Evolutionary conservation across 2,329 filamentous ascomycete genomes (phyloP).

Genomic region (Pseudocercospora vitis): DNA sequence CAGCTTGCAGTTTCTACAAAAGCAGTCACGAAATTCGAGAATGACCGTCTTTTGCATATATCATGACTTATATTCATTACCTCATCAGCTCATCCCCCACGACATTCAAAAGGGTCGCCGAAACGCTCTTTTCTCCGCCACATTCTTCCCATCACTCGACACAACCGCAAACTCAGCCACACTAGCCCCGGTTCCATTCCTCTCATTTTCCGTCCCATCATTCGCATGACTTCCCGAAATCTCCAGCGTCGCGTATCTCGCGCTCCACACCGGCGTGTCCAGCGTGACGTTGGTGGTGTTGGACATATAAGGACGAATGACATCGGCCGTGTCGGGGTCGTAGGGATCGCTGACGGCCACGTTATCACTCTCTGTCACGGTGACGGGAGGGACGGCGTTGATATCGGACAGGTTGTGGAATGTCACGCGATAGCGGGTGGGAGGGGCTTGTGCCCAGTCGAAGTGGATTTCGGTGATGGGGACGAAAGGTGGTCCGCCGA

Average conservation of each 20-base stretch:
- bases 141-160: conserved; percentile 17
- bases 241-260: conserved; percentile 48
- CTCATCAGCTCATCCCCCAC: background rate
- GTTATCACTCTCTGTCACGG: conserved; percentile 27
- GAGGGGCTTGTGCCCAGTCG: conserved; percentile 61
- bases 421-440: conserved; percentile 54
- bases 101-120: background rate
- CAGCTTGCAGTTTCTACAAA: conserved; percentile 51
- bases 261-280: conserved; percentile 43
- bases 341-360: conserved; percentile 47
- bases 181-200: conserved; percentile 47
- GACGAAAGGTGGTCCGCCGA: conserved; percentile 39
- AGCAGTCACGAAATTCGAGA: conserved; percentile 53
- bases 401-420: conserved; percentile 53
- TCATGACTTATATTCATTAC: no score
- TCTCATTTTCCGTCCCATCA: conserved; percentile 29
- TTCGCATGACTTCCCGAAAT: conserved; percentile 50
- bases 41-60: no score
- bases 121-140: conserved; percentile 7
- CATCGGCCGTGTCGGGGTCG: conserved; percentile 37
- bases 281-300: conserved; percentile 51
- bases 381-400: conserved; percentile 30
- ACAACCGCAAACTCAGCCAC: conserved; percentile 51
- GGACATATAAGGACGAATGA: conserved; percentile 43
- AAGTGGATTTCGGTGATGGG: conserved; percentile 55